phyloP scores from a whole-genome alignment of 2,329 filamentous ascomycete species.

The Mycosphaerella sp. region DNA sequence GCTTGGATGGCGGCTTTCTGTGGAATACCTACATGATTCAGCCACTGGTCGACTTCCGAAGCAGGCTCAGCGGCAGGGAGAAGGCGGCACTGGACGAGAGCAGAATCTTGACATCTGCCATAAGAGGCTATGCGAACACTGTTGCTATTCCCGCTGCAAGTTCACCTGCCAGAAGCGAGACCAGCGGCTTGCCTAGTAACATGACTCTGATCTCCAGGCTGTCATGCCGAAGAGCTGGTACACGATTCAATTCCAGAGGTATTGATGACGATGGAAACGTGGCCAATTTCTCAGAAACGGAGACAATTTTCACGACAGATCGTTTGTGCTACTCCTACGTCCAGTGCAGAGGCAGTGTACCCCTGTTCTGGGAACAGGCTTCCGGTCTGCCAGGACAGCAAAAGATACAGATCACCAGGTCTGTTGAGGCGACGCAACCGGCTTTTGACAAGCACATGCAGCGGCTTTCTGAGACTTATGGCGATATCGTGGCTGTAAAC shows the following conservation, averaged over 20 bases:
- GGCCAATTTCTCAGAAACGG: conserved; percentile 97
- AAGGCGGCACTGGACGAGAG: conserved; percentile 76
- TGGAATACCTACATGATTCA: conserved; percentile 99
- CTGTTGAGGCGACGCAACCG: conserved; percentile 82
- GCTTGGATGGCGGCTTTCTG: conserved; percentile 83
- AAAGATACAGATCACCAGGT: conserved; percentile 86
- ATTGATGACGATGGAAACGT: conserved; percentile 98
- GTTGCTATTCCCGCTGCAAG: conserved; percentile 73
- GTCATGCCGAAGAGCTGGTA: conserved; percentile 85
- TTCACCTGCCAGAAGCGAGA: conserved; percentile 61
- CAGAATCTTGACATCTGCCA: conserved; percentile 84
- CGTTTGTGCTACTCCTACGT: conserved; percentile 83
- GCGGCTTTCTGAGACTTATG: conserved; percentile 77
- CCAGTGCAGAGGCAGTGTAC: conserved; percentile 87
- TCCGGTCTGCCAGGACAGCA: conserved; percentile 86
- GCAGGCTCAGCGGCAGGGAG: conserved; percentile 67
- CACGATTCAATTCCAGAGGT: conserved; percentile 91
- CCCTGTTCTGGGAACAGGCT: conserved; percentile 94
- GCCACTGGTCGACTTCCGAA: conserved; percentile 83
- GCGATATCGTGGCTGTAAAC: conserved; percentile 87
- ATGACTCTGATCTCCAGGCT: conserved; percentile 87
- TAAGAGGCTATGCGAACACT: conserved; percentile 84
- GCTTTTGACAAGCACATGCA: conserved; percentile 95
- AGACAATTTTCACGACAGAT: conserved; percentile 83
- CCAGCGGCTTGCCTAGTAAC: conserved; percentile 69